Conservation (phyloP, 202 grass and related monocot genomes). For the Saccharum hybrid region DNA sequence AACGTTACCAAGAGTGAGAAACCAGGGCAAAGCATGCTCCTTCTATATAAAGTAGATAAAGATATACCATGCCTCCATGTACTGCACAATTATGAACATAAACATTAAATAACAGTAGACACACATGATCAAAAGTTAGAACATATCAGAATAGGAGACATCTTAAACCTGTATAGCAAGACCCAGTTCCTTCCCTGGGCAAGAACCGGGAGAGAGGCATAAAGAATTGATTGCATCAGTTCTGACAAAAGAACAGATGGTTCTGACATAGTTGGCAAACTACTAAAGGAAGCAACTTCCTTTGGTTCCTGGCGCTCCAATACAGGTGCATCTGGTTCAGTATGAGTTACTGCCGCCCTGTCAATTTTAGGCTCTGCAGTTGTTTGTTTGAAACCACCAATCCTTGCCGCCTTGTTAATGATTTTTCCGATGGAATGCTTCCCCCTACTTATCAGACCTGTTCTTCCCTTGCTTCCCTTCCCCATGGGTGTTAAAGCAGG, state of each 20-base stretch:
- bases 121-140: background rate
- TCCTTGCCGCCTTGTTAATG: constrained; percentile 65
- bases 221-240: constrained; percentile 62
- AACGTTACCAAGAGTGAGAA: constrained; percentile 81
- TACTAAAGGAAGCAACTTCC: constrained; percentile 40
- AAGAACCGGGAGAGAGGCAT: constrained; percentile 82
- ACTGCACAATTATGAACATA: constrained; percentile 58
- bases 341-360: constrained; percentile 42
- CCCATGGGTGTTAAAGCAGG: constrained; percentile 63
- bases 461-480: constrained; percentile 66
- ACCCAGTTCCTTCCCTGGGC: constrained; percentile 96
- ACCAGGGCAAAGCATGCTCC: constrained; percentile 87
- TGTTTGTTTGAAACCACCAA: constrained; percentile 74
- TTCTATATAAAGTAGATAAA: constrained; percentile 96
- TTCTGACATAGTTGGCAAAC: constrained; percentile 79
- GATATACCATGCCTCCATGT: constrained; percentile 99
- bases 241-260: constrained; percentile 85
- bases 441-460: constrained; percentile 68
- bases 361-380: constrained; percentile 60
- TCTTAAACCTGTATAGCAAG: constrained; percentile 83
- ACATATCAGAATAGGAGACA: background rate
- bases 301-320: constrained; percentile 48
- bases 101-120: constrained; percentile 38
- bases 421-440: constrained; percentile 89
- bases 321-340: constrained; percentile 47